phyloP scores from a whole-genome alignment of 805 yeast species.

The Zygoascus flipseniorum region DNA sequence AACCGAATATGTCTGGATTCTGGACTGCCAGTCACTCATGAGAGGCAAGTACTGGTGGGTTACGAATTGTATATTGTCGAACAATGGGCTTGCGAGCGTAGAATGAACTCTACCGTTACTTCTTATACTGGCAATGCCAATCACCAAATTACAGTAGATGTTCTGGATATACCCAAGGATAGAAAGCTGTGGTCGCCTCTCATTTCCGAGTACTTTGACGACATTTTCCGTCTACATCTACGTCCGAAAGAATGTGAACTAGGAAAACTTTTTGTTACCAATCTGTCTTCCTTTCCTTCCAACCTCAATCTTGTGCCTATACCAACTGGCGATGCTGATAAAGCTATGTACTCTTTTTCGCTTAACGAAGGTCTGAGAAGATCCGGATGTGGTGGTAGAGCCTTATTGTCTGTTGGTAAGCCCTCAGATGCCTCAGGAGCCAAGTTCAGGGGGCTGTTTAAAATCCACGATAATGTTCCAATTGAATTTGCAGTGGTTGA shows the following conservation, averaged over 20 bases:
- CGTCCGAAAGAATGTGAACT: slow-evolving; percentile 54
- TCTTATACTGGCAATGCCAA: slow-evolving; percentile 76
- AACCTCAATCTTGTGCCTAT: slow-evolving; percentile 63
- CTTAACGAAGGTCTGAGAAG: slow-evolving; percentile 72
- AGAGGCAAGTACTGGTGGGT: slow-evolving; percentile 50
- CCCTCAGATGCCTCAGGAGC: slow-evolving; percentile 74
- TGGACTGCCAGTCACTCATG: slow-evolving; percentile 27
- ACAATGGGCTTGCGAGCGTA: slow-evolving; percentile 82
- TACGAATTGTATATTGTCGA: slow-evolving; percentile 89
- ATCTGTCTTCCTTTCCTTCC: slow-evolving; percentile 73
- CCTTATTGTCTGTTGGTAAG: slow-evolving; percentile 59
- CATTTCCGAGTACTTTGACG: slow-evolving; percentile 55
- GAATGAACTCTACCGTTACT: slow-evolving; percentile 58
- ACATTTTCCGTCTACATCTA: slow-evolving; percentile 56
- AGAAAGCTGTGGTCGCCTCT: slow-evolving; percentile 40
- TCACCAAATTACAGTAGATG: slow-evolving; percentile 54
- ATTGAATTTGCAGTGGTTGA: slow-evolving; percentile 62
- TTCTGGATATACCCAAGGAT: slow-evolving; percentile 44
- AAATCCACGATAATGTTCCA: slow-evolving; percentile 42
- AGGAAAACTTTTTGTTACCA: slow-evolving; percentile 69
- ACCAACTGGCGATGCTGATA: slow-evolving; percentile 32
- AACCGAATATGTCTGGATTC: slow-evolving; percentile 19
- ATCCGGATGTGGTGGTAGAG: slow-evolving; percentile 77
- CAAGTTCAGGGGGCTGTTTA: slow-evolving; percentile 70
- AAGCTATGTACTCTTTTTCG: slow-evolving; percentile 49